phyloP scores from a whole-genome alignment of 2,329 filamentous ascomycete genomes.

The Epichloe uncinata region DNA sequence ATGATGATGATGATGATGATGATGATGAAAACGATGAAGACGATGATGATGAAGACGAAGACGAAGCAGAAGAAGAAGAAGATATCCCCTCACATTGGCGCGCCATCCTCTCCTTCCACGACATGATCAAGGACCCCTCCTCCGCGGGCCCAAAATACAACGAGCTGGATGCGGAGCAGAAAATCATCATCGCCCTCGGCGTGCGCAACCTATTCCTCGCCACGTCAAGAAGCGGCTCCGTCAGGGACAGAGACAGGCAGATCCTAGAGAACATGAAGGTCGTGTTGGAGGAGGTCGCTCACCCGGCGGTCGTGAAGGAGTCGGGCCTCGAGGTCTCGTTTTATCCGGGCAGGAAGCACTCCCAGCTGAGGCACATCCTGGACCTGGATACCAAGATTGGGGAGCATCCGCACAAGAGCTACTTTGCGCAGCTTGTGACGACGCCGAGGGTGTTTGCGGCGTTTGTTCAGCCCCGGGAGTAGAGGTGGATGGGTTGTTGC shows the following conservation, averaged over 20 bases:
- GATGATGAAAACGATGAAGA: too few species aligned
- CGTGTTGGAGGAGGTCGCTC: background rate
- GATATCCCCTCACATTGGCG: background rate
- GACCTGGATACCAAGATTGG: conserved; percentile 4
- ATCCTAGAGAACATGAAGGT: conserved; percentile 3
- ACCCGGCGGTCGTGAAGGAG: background rate
- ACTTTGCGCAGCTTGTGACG: conserved; percentile 5
- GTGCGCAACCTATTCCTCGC: conserved; percentile 6
- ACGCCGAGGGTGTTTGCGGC: conserved; percentile 7
- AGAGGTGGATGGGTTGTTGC: background rate
- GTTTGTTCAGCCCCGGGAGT: conserved; percentile 3
- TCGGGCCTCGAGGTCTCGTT: conserved; percentile 4
- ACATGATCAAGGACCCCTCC: conserved; percentile 1
- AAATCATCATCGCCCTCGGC: conserved; percentile 5
- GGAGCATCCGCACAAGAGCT: background rate
- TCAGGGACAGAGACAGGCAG: conserved; percentile 3
- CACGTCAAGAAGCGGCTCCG: background rate
- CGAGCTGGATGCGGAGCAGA: conserved; percentile 1
- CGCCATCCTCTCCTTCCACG: conserved; percentile 5
- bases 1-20: too few species aligned
- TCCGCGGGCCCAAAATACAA: background rate
- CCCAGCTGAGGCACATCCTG: conserved; percentile 1
- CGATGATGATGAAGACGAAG: too few species aligned
- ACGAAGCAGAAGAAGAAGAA: background rate
- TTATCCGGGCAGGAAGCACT: conserved; percentile 1